phyloP scores from a whole-genome alignment of 441 rosid species.

The Gossypium davidsonii region DNA sequence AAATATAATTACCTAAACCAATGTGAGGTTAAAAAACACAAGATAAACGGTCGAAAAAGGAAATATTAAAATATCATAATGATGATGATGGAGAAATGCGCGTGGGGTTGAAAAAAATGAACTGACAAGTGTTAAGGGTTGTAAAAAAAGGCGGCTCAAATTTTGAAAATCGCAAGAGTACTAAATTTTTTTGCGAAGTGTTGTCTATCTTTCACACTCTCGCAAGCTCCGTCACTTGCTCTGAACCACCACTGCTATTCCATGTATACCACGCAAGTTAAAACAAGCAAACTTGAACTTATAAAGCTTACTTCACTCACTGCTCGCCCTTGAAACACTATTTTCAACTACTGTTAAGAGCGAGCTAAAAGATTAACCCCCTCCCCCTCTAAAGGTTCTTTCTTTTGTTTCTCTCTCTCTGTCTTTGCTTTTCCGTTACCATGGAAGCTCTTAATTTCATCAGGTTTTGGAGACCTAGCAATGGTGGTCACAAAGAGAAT shows the following conservation, averaged over 20 bases:
- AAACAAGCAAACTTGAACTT: slow-evolving; percentile 14
- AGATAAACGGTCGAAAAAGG: too few relatives aligned
- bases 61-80: neutral
- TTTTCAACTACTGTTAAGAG: slow-evolving; percentile 22
- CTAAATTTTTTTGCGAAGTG: neutral
- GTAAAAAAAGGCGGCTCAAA: neutral
- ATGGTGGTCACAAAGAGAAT: slow-evolving; percentile 4
- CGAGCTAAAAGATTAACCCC: neutral
- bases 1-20: too few relatives aligned
- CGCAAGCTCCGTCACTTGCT: slow-evolving; percentile 18
- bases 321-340: slow-evolving; percentile 21
- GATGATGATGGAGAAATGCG: neutral
- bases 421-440: neutral
- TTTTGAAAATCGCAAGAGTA: neutral
- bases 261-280: neutral
- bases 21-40: too few relatives aligned
- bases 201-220: neutral
- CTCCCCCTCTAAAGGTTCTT: neutral
- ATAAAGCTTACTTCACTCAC: slow-evolving; percentile 14
- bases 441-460: slow-evolving; percentile 70
- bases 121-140: neutral
- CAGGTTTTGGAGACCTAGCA: slow-evolving; percentile 43
- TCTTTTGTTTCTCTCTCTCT: neutral
- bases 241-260: slow-evolving; percentile 10
- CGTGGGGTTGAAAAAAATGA: slow-evolving; percentile 1